Conservation (phyloP, 805 yeast genomes). For the Phaffomyces antillensis region DNA sequence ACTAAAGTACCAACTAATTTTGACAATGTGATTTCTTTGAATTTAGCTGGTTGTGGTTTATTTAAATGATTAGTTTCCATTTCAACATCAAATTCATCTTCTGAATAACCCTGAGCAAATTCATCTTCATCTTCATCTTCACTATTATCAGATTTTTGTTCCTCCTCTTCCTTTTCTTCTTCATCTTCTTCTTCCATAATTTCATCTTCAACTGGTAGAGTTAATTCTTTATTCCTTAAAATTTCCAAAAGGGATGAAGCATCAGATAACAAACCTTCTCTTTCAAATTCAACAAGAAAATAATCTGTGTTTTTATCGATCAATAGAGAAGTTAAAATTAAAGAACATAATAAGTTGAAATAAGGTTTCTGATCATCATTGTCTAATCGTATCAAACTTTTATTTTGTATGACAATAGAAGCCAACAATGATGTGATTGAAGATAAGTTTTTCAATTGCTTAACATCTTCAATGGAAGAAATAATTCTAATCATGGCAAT, state of each 20-base stretch:
- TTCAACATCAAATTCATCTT: conserved; percentile 11
- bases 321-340: conserved; percentile 40
- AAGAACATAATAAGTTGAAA: conserved; percentile 42
- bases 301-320: conserved; percentile 35
- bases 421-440: conserved; percentile 45
- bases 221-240: conserved; percentile 13
- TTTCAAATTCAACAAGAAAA: conserved; percentile 45
- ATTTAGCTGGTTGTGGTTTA: neutral
- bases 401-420: conserved; percentile 53
- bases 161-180: conserved; percentile 20
- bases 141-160: neutral
- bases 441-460: conserved; percentile 25
- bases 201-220: neutral
- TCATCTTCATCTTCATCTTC: conserved; percentile 12
- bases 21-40: conserved; percentile 6
- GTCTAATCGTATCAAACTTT: conserved; percentile 22
- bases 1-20: conserved; percentile 9
- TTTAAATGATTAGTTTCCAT: neutral
- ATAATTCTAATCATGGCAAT: conserved; percentile 47
- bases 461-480: conserved; percentile 28
- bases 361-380: conserved; percentile 21
- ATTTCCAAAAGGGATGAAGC: conserved; percentile 28
- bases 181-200: conserved; percentile 19
- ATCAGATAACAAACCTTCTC: conserved; percentile 68
- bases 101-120: conserved; percentile 15